Evolutionary conservation across 106 monocot species (phyloP), one percentile per base, ranked within the genome.

Genomic region (Iris macrosiphon): DNA sequence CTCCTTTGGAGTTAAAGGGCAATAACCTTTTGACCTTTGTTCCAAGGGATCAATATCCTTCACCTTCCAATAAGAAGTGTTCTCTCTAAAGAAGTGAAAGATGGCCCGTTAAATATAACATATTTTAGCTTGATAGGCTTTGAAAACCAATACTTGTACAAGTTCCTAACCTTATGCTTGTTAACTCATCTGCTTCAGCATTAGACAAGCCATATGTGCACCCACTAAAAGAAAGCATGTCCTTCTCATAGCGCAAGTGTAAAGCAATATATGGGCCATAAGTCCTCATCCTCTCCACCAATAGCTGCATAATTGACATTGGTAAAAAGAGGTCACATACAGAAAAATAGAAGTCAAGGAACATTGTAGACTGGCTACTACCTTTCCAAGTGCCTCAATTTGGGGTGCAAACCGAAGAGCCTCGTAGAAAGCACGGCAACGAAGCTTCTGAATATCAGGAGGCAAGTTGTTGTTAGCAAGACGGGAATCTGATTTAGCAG

Each of bases 171-270:
- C 82, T 73, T 13, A 83, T 77, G 44, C 23, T 47, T 20, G 70
- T 79, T 31, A 88, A 66, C 38, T 83, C 88, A 51, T 79, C 55
- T 34, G 86, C 75, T 80, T 98, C 90, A 15, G 25, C 42, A 64
- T 73, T 59, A 51, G 87, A 90, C 24, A 90, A 69, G 19, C 90
- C 90, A 73, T 90, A 64, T n/a, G 96, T 87, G 72, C 96, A 98
- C 3, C 96, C 96, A 57, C 87, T 90, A 59, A 98, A 98, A 67
- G 96, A 90, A 53, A 98, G 89, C 90, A 98, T 87, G 57, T 98
- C 96, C 61, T 90, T 98, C 67, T 98, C 96, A 72, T 98, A 98
- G 12, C 96, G 96, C 32, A 98, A 75, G 63, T 98, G 96, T 52
- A 98, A 61, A 49, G 96, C 79, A 64, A 98, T 71, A 67, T 80